These are phyloP conservation scores for Marsdenia floribunda DNA, from an alignment of 257 asterid species.

Conservation along the genomic window DNA sequence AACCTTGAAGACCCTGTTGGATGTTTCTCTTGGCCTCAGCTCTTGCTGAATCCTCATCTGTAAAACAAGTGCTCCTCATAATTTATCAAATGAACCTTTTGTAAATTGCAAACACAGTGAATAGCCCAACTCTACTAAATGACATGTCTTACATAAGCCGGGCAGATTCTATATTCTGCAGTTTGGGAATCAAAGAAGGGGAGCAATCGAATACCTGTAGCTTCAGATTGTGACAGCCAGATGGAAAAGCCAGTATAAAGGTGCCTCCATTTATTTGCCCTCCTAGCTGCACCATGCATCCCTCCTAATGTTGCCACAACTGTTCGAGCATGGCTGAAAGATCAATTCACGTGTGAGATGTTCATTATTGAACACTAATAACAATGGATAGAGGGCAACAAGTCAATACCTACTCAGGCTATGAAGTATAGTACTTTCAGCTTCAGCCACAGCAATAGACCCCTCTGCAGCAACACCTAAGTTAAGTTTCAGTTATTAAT, in stretches of 20 bases:
- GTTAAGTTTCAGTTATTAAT: slow-evolving; percentile 19
- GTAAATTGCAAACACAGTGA: background rate
- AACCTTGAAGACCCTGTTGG: slow-evolving; percentile 47
- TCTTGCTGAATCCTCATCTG: slow-evolving; percentile 80
- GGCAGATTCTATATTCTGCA: background rate
- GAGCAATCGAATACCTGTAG: slow-evolving; percentile 44
- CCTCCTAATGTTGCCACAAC: slow-evolving; percentile 91
- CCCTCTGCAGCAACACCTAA: slow-evolving; percentile 67
- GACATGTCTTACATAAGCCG: no score
- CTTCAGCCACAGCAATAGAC: slow-evolving; percentile 56
- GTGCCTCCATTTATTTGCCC: slow-evolving; percentile 67
- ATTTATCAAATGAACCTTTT: background rate
- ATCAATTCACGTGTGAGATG: slow-evolving; percentile 9
- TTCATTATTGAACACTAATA: slow-evolving; percentile 10
- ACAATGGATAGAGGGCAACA: slow-evolving; percentile 11
- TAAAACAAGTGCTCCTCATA: background rate
- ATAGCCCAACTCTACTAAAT: no score
- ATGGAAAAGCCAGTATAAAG: slow-evolving; percentile 78
- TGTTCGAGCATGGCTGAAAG: slow-evolving; percentile 80
- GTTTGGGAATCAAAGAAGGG: background rate
- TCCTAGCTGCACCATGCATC: slow-evolving; percentile 59
- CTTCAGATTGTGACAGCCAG: slow-evolving; percentile 85
- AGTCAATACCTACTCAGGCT: slow-evolving; percentile 71
- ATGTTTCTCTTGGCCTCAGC: slow-evolving; percentile 60
- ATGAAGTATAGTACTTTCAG: slow-evolving; percentile 67